Conservation (phyloP, 2,329 filamentous ascomycete species). For the Penicillium sp. region DNA sequence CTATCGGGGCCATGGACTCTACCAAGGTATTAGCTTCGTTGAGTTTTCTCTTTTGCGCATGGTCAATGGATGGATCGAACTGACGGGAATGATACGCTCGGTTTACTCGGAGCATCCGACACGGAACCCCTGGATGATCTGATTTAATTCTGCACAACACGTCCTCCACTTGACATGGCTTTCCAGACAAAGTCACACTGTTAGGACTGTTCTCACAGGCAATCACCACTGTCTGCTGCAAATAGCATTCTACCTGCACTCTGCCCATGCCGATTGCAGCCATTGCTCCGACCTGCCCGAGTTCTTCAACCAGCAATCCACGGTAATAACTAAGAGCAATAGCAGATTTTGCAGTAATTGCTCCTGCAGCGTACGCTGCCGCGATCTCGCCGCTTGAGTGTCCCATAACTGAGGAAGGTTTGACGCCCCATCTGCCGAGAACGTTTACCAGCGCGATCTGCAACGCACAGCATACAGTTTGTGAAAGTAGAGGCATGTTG, state of each 20-base stretch:
- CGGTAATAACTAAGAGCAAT: slow-evolving; percentile 25
- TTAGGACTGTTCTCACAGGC: slow-evolving; percentile 29
- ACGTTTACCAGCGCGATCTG: slow-evolving; percentile 37
- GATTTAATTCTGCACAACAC: slow-evolving; percentile 7
- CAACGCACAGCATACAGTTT: slow-evolving; percentile 35
- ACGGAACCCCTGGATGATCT: slow-evolving; percentile 8
- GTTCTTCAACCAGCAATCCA: slow-evolving; percentile 8
- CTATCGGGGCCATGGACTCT: too few species aligned
- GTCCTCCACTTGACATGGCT: slow-evolving; percentile 2
- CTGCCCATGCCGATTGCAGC: slow-evolving; percentile 21
- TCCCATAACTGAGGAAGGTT: slow-evolving; percentile 27
- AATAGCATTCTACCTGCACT: slow-evolving; percentile 8
- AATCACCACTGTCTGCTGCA: slow-evolving; percentile 15
- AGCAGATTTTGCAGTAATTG: slow-evolving; percentile 16
- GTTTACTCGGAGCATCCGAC: slow-evolving; percentile 10
- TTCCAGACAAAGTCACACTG: slow-evolving; percentile 28
- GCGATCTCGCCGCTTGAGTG: slow-evolving; percentile 41
- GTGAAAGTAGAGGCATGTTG: slow-evolving; percentile 26
- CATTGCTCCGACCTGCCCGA: slow-evolving; percentile 19
- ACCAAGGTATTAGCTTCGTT: too few species aligned
- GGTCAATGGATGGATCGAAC: too few species aligned
- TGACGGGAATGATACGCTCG: slow-evolving; percentile 22
- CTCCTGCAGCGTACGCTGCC: slow-evolving; percentile 35
- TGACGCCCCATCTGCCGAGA: slow-evolving; percentile 24
- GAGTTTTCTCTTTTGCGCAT: too few species aligned